Conservation (phyloP, 192 early-diverging fungal genomes). For the Coemansia sp. region DNA sequence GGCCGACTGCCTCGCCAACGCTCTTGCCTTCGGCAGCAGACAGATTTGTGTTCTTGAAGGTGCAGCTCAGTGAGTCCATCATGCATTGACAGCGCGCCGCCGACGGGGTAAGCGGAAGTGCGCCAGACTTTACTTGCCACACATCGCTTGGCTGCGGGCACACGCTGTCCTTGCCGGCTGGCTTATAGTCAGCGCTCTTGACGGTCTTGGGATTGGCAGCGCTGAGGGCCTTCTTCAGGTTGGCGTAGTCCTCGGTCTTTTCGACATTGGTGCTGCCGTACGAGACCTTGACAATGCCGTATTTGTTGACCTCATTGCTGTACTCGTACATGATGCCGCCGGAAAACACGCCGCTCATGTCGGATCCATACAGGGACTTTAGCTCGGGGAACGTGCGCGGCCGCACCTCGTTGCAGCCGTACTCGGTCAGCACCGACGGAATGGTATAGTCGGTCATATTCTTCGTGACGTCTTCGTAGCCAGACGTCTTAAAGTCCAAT, state of each 20-base stretch:
- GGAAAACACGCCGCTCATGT: constrained; percentile 63
- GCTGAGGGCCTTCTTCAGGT: constrained; percentile 51
- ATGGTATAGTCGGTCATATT: constrained; percentile 61
- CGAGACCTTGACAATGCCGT: constrained; percentile 63
- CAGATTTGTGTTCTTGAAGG: constrained; percentile 23
- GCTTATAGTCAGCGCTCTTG: constrained; percentile 54
- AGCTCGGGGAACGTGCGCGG: constrained; percentile 69
- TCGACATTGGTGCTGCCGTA: constrained; percentile 40
- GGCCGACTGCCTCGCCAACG: constrained; percentile 27
- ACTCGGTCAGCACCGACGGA: constrained; percentile 70
- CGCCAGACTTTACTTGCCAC: constrained; percentile 55
- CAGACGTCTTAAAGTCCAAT: constrained; percentile 58
- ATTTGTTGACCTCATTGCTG: constrained; percentile 68
- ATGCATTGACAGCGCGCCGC: constrained; percentile 60
- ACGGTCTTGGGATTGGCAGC: constrained; percentile 54
- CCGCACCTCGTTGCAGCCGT: constrained; percentile 64
- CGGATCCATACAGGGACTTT: constrained; percentile 58
- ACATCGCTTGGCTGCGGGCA: constrained; percentile 53
- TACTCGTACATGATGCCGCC: constrained; percentile 74
- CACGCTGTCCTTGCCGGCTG: constrained; percentile 28
- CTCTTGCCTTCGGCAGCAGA: constrained; percentile 26
- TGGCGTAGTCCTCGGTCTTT: constrained; percentile 56
- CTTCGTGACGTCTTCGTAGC: constrained; percentile 62
- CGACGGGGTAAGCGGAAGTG: constrained; percentile 63
- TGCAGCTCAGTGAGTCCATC: constrained; percentile 57